A percentile compares a stretch with the other conserved stretches of the same genome.
Conservation (phyloP, 805 yeast genomes). For the Sungouiella blattae region DNA sequence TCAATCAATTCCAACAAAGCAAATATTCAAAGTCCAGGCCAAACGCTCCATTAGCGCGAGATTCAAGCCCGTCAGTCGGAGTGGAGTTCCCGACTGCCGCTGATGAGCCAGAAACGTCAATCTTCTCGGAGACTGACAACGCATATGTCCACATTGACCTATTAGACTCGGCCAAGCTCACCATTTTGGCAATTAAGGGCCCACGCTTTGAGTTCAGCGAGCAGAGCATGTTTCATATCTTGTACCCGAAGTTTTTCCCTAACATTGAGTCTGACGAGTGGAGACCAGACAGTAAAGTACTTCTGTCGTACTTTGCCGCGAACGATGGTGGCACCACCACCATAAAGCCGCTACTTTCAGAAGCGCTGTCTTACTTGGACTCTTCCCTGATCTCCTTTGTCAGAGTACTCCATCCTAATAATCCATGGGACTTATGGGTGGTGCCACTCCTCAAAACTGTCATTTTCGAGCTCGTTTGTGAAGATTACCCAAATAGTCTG, state of each 20-base stretch:
- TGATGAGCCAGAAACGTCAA: slow-evolving; percentile 10
- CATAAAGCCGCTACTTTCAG: slow-evolving; percentile 20
- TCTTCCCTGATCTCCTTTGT: slow-evolving; percentile 23
- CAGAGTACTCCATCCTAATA: slow-evolving; percentile 18
- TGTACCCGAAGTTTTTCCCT: slow-evolving; percentile 43
- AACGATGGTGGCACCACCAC: slow-evolving; percentile 6
- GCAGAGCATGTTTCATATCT: slow-evolving; percentile 41
- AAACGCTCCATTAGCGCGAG: background rate
- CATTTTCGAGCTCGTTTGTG: slow-evolving; percentile 28
- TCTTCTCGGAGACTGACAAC: slow-evolving; percentile 24
- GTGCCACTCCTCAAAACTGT: slow-evolving; percentile 28
- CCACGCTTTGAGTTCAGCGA: slow-evolving; percentile 32
- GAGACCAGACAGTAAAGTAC: slow-evolving; percentile 22
- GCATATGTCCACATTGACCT: slow-evolving; percentile 36
- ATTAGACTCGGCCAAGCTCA: slow-evolving; percentile 34
- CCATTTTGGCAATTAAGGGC: slow-evolving; percentile 42
- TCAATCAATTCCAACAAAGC: no score
- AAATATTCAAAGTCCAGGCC: background rate
- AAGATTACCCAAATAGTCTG: slow-evolving; percentile 13
- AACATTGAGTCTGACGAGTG: slow-evolving; percentile 41
- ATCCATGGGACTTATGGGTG: slow-evolving; percentile 28
- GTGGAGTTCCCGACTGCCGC: background rate
- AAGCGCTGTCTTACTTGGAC: slow-evolving; percentile 16
- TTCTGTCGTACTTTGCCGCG: slow-evolving; percentile 15
- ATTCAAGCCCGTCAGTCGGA: background rate